Conservation (phyloP, 805 yeast species). For the Saccharomycopsis sp. region DNA sequence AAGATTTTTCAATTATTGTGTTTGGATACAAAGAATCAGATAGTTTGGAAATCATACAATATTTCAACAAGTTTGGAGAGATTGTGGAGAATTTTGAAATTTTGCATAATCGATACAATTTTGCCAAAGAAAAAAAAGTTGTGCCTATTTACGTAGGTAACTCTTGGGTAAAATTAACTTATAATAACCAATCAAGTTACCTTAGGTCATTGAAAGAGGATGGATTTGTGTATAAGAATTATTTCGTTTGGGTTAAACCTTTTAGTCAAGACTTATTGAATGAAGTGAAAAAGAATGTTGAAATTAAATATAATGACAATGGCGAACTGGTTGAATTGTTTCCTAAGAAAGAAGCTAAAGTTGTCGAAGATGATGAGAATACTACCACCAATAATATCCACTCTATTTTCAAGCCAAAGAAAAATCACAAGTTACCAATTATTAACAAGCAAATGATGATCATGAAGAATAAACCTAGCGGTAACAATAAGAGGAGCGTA, state of each 20-base stretch:
- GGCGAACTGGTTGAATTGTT: background rate
- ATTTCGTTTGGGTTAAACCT: slow-evolving; percentile 9
- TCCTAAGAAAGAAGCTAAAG: background rate
- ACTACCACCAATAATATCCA: background rate
- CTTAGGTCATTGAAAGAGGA: slow-evolving; percentile 79
- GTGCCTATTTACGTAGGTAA: slow-evolving; percentile 75
- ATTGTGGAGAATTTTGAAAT: slow-evolving; percentile 69
- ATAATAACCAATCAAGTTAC: slow-evolving; percentile 67
- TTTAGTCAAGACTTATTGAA: slow-evolving; percentile 7
- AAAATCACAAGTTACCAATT: slow-evolving; percentile 8
- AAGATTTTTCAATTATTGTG: slow-evolving; percentile 66
- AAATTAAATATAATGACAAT: background rate
- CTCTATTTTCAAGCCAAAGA: background rate
- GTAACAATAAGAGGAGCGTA: slow-evolving; percentile 8
- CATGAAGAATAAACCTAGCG: slow-evolving; percentile 12
- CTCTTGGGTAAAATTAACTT: slow-evolving; percentile 89
- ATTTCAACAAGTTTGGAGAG: slow-evolving; percentile 72
- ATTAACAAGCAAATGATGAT: slow-evolving; percentile 14
- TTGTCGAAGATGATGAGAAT: background rate
- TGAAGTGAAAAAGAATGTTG: background rate
- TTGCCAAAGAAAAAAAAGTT: no score
- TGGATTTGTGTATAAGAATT: slow-evolving; percentile 35
- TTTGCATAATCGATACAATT: slow-evolving; percentile 20
- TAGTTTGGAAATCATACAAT: slow-evolving; percentile 58
- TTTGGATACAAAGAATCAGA: slow-evolving; percentile 83